phyloP scores from a whole-genome alignment of 345 rosid genomes.

The Mangifera indica region DNA sequence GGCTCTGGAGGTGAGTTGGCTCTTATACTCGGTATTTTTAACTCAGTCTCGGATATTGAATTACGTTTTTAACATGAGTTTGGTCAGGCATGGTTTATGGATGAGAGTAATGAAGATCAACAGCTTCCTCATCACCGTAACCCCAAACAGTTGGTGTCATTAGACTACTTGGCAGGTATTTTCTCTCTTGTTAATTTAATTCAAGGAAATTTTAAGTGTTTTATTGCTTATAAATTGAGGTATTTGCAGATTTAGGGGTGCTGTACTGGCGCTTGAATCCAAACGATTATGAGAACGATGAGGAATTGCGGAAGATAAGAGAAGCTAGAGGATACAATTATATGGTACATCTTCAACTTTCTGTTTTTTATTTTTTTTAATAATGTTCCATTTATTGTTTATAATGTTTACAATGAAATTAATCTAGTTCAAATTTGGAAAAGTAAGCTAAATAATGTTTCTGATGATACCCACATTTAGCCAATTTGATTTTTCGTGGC shows the following conservation, averaged over 20 bases:
- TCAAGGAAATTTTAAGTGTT: not conserved
- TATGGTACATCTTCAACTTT: conserved; percentile 46
- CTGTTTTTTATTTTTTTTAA: not conserved
- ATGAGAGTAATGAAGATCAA: conserved; percentile 49
- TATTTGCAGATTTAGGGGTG: conserved; percentile 63
- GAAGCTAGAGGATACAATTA: conserved; percentile 80
- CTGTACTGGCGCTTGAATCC: conserved; percentile 81
- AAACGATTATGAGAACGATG: conserved; percentile 65
- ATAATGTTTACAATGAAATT: not conserved
- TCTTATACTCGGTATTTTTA: not conserved
- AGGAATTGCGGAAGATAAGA: conserved; percentile 57
- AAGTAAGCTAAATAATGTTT: no score
- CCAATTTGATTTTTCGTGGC: no score
- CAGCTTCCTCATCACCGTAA: conserved; percentile 50
- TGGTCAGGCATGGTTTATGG: conserved; percentile 68
- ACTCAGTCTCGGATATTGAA: not conserved
- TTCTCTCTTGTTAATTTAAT: not conserved
- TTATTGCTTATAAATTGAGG: not conserved
- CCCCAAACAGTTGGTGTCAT: conserved; percentile 43
- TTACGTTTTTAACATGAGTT: not conserved
- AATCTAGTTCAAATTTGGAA: not conserved
- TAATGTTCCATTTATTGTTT: not conserved
- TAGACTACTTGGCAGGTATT: conserved; percentile 52
- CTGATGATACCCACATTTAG: no score
- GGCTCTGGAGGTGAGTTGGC: conserved; percentile 52